Conservation (phyloP, 495 filamentous ascomycete genomes). For the Penicillium samsonianum region DNA sequence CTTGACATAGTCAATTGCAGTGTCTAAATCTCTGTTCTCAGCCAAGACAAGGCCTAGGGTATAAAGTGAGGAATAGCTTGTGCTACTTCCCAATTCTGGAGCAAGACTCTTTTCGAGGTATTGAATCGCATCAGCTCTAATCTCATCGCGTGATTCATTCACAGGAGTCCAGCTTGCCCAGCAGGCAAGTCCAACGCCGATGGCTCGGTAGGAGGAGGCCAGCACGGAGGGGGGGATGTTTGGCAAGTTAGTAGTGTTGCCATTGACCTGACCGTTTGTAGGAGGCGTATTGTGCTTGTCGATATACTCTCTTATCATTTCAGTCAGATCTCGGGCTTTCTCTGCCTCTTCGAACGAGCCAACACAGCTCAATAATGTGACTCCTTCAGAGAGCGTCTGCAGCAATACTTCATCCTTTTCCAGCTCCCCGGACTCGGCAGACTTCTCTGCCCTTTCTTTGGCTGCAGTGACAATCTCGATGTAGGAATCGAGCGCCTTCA, state of each 20-base stretch:
- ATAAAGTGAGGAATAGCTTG: constrained; percentile 72
- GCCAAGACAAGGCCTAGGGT: constrained; percentile 76
- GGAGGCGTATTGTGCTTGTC: constrained; percentile 42
- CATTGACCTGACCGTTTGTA: constrained; percentile 39
- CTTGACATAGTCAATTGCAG: constrained; percentile 77
- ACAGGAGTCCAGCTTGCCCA: constrained; percentile 82
- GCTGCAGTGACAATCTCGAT: constrained; percentile 79
- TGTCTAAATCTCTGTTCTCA: constrained; percentile 73
- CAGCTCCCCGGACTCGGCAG: constrained; percentile 71
- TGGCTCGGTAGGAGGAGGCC: constrained; percentile 71
- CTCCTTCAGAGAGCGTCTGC: constrained; percentile 72
- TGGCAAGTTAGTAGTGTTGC: constrained; percentile 26
- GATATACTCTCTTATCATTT: constrained; percentile 66
- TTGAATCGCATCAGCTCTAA: constrained; percentile 71
- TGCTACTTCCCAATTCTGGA: constrained; percentile 59
- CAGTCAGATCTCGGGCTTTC: constrained; percentile 68
- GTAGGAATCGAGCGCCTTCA: constrained; percentile 87
- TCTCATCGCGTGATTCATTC: constrained; percentile 62
- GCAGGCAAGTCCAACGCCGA: constrained; percentile 79
- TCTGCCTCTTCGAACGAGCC: constrained; percentile 72
- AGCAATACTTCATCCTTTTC: constrained; percentile 77
- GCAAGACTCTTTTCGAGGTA: constrained; percentile 71
- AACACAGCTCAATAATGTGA: constrained; percentile 79
- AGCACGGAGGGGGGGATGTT: constrained; percentile 55
- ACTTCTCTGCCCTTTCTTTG: constrained; percentile 77